These are phyloP conservation scores for Onygenales sp. DNA, from an alignment of 2,329 filamentous ascomycete species.

Conservation along the genomic window DNA sequence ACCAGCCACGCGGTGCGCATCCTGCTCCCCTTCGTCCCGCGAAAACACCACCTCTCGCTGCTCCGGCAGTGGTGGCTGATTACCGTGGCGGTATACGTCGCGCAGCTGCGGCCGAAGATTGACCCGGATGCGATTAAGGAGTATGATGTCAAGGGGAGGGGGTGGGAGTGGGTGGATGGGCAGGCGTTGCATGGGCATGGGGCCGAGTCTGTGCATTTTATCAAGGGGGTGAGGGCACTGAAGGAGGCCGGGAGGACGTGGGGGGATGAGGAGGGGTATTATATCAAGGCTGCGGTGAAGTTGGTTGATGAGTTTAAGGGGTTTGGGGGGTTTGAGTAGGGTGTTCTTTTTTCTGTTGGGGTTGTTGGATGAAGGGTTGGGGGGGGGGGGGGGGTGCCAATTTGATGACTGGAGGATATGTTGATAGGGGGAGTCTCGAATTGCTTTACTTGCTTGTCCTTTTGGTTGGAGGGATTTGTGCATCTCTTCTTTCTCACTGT, in stretches of 20 bases:
- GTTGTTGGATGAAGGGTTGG: too few species aligned
- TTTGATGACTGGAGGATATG: background rate
- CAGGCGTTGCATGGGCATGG: conserved; percentile 60
- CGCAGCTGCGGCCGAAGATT: conserved; percentile 63
- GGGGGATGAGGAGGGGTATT: conserved; percentile 36
- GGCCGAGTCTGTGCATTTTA: conserved; percentile 68
- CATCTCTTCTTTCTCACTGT: too few species aligned
- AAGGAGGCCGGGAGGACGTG: conserved; percentile 52
- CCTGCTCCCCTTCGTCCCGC: conserved; percentile 66
- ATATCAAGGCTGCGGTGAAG: conserved; percentile 41
- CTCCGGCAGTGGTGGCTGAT: conserved; percentile 88
- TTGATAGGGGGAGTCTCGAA: too few species aligned
- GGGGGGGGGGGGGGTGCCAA: background rate
- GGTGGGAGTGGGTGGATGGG: conserved; percentile 69
- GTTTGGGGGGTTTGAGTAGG: conserved; percentile 14
- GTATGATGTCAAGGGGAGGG: conserved; percentile 52
- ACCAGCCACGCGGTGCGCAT: conserved; percentile 83
- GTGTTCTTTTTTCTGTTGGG: conserved; percentile 1
- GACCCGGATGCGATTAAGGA: conserved; percentile 54
- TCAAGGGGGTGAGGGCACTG: conserved; percentile 73
- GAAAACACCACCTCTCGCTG: conserved; percentile 61
- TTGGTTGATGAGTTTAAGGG: conserved; percentile 37
- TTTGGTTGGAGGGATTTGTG: too few species aligned
- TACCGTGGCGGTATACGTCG: conserved; percentile 65
- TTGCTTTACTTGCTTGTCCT: too few species aligned